phyloP scores from a whole-genome alignment of 495 filamentous ascomycete species.

The Apiosordaria backusii region DNA sequence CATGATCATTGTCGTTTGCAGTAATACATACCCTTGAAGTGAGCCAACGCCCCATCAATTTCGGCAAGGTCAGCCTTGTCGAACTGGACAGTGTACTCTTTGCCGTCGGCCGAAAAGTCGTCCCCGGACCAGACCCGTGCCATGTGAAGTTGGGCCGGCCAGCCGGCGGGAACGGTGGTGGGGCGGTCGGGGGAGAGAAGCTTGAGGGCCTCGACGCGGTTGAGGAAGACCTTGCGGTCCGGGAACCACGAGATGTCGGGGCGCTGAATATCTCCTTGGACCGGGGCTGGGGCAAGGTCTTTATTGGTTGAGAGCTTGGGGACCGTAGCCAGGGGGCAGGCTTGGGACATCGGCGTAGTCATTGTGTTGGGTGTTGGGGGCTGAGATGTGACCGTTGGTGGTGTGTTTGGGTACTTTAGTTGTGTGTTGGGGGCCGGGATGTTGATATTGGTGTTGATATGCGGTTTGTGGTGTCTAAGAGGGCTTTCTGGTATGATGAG shows the following conservation, averaged over 20 bases:
- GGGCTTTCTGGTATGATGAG: background rate
- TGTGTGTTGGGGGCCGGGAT: background rate
- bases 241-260: constrained; percentile 34
- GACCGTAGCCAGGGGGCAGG: constrained; percentile 4
- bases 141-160: constrained; percentile 22
- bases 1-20: too few relatives aligned
- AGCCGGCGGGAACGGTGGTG: constrained; percentile 28
- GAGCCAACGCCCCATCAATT: constrained; percentile 25
- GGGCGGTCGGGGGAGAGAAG: constrained; percentile 23
- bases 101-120: constrained; percentile 25
- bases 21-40: constrained; percentile 26
- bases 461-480: background rate
- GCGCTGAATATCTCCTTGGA: constrained; percentile 16
- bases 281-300: background rate
- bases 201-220: constrained; percentile 27
- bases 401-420: background rate
- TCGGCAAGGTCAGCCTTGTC: constrained; percentile 24
- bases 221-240: constrained; percentile 28
- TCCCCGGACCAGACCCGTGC: constrained; percentile 28
- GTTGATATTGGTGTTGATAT: background rate
- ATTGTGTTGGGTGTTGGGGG: background rate
- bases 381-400: background rate
- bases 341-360: constrained; percentile 8
- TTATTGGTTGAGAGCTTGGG: background rate
- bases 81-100: constrained; percentile 26